Conservation (phyloP, 176 grass and related monocot genomes). For the Triticum urartu region DNA sequence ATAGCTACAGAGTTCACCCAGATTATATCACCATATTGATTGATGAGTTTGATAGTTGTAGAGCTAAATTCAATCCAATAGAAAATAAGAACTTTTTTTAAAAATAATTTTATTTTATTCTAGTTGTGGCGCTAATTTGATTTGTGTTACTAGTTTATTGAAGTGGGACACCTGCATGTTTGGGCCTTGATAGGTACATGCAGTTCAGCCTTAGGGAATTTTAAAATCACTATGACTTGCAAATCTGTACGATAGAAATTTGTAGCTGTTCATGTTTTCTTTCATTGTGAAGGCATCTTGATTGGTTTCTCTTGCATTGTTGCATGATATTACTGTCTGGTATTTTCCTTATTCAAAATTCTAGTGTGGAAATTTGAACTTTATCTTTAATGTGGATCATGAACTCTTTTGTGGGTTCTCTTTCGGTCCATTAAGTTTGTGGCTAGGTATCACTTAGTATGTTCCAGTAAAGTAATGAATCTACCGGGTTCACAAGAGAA, state of each 20-base stretch:
- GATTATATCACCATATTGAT: too few relatives aligned
- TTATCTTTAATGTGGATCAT: neutral
- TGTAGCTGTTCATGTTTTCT: neutral
- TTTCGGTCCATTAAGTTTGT: neutral
- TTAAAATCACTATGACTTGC: neutral
- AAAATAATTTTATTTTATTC: too few relatives aligned
- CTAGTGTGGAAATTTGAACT: neutral
- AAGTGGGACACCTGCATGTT: slow-evolving; percentile 4
- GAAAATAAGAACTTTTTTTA: too few relatives aligned
- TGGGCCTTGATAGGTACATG: neutral
- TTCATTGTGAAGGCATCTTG: neutral
- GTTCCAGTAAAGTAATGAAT: neutral
- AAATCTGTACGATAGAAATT: neutral
- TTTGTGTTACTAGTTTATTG: neutral
- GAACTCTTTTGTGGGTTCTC: neutral
- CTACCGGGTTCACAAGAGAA: neutral
- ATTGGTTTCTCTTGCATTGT: neutral
- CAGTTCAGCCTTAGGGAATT: neutral
- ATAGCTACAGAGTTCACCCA: too few relatives aligned
- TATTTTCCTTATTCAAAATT: neutral
- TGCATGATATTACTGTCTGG: neutral
- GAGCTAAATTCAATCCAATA: too few relatives aligned
- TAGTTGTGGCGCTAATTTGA: too few relatives aligned
- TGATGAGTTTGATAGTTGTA: too few relatives aligned
- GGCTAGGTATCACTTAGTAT: neutral